A percentile compares a stretch with the other conserved stretches of the same genome.
These are phyloP conservation scores for Lentinus tigrinus DNA, from an alignment of 768 basidiomycete species.

Conservation along the genomic window DNA sequence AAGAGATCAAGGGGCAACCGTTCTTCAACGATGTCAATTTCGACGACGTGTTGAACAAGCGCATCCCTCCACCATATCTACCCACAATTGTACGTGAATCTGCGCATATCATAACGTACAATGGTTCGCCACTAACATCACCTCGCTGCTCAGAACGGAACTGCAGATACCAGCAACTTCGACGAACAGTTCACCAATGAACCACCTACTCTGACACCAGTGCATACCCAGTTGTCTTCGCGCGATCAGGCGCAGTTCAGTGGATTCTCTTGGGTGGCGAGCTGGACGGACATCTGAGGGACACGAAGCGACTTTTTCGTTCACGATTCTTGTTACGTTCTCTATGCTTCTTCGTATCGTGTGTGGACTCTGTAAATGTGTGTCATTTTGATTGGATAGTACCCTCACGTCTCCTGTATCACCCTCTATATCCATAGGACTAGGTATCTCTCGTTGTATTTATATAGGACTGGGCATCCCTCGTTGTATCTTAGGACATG, in stretches of 20 bases:
- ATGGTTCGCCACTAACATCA: not conserved
- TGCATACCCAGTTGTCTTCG: conserved; percentile 87
- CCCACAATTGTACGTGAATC: conserved; percentile 79
- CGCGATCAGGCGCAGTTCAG: conserved; percentile 95
- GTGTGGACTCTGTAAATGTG: conserved; percentile 2
- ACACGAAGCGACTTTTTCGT: conserved; percentile 8
- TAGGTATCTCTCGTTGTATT: not conserved
- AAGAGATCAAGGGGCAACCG: conserved; percentile 94
- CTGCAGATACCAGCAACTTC: conserved; percentile 89
- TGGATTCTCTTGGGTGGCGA: conserved; percentile 85
- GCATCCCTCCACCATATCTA: conserved; percentile 96
- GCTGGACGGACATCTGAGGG: conserved; percentile 39
- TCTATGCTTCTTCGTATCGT: conserved; percentile 19
- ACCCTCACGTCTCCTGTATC: not conserved
- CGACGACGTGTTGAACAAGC: conserved; percentile 94
- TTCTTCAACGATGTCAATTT: conserved; percentile 99
- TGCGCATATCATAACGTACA: not conserved
- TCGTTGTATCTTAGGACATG: no score
- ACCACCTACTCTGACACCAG: conserved; percentile 95
- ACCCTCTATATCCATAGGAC: not conserved
- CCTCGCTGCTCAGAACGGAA: conserved; percentile 57
- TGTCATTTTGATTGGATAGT: conserved; percentile 31
- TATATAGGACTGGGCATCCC: no score
- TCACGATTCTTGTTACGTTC: conserved; percentile 26
- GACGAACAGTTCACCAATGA: conserved; percentile 97